These are phyloP conservation scores for Turritis glabra DNA, from an alignment of 345 rosid genomes.

Conservation along the genomic window DNA sequence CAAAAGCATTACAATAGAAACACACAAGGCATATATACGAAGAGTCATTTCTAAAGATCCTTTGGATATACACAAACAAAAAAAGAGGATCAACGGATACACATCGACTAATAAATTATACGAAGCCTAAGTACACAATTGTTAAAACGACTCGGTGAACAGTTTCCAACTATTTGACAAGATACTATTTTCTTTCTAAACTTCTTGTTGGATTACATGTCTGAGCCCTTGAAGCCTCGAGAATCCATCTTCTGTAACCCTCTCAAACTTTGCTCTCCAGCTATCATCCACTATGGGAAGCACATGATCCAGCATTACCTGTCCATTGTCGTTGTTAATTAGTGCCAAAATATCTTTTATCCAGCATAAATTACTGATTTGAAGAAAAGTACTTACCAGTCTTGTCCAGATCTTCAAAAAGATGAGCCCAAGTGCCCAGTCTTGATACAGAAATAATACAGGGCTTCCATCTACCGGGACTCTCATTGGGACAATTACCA, in stretches of 20 bases:
- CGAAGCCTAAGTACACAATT: too few species aligned
- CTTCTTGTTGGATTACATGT: conserved; percentile 47
- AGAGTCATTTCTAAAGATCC: too few species aligned
- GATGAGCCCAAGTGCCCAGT: conserved; percentile 98
- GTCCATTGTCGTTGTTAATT: conserved; percentile 6
- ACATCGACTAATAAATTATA: conserved; percentile 20
- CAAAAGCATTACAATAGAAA: too few species aligned
- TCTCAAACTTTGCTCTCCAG: conserved; percentile 89
- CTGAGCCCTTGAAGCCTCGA: conserved; percentile 80
- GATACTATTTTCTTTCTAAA: conserved; percentile 13
- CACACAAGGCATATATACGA: too few species aligned
- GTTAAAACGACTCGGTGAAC: not conserved
- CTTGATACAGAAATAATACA: conserved; percentile 95
- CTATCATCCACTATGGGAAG: conserved; percentile 92
- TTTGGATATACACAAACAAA: too few species aligned
- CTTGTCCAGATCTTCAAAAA: conserved; percentile 99
- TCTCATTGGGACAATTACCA: conserved; percentile 98
- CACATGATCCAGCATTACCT: conserved; percentile 99
- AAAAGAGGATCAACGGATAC: conserved; percentile 7
- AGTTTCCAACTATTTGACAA: not conserved
- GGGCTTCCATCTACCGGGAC: conserved; percentile 99
- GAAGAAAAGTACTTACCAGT: conserved; percentile 52
- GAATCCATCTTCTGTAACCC: conserved; percentile 96
- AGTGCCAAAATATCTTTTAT: not conserved
- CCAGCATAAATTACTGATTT: not conserved